Conservation (phyloP, 768 basidiomycete species). For the Collybiopsis luxurians region DNA sequence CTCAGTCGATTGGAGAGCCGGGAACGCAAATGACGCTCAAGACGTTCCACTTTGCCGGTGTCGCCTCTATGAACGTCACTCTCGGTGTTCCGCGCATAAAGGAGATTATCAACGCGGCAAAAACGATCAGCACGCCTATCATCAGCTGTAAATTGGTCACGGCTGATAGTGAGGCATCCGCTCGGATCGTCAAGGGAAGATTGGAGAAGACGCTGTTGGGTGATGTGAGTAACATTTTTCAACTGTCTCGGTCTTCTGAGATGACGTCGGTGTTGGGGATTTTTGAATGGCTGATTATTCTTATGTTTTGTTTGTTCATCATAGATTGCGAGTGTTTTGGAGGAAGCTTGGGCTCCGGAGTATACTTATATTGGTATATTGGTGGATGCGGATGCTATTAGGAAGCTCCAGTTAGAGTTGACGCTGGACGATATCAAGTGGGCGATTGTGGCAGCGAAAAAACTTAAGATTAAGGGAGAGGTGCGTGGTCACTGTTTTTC, state of each 20-base stretch:
- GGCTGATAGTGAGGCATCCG: conserved; percentile 84
- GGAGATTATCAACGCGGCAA: conserved; percentile 99
- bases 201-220: conserved; percentile 93
- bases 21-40: conserved; percentile 99
- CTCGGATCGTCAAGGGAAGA: conserved; percentile 95
- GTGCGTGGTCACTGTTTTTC: too few relatives aligned
- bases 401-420: conserved; percentile 92
- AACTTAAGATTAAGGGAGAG: conserved; percentile 90
- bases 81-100: conserved; percentile 99
- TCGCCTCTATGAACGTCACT: conserved; percentile 99
- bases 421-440: conserved; percentile 91
- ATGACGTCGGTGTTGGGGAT: not conserved
- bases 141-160: conserved; percentile 95
- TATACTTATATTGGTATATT: conserved; percentile 94
- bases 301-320: too few relatives aligned
- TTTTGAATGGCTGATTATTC: too few relatives aligned
- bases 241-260: not conserved
- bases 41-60: conserved; percentile 99
- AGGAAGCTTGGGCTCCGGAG: conserved; percentile 93
- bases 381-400: conserved; percentile 83
- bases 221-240: conserved; percentile 67
- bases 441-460: conserved; percentile 82
- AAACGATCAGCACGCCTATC: conserved; percentile 94
- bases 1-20: conserved; percentile 98
- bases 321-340: conserved; percentile 89